Evolutionary conservation across 805 yeast species (phyloP).

Genomic region (Saccharomyces mikatae): DNA sequence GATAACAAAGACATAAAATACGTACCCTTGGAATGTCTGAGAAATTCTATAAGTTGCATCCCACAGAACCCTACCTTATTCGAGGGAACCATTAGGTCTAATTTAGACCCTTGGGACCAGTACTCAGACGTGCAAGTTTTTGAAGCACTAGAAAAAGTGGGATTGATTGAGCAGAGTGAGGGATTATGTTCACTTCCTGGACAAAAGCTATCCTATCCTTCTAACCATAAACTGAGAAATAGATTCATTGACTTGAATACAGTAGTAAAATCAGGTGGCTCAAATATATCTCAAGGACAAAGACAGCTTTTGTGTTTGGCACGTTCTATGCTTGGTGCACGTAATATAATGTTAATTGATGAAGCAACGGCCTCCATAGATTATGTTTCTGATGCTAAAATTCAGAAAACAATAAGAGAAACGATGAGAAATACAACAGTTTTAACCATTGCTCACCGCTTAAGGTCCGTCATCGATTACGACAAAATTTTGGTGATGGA

Average conservation of each 20-base stretch:
- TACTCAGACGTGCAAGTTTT: not conserved
- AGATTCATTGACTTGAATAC: slow-evolving; percentile 54
- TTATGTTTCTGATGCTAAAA: slow-evolving; percentile 65
- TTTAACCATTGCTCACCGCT: slow-evolving; percentile 72
- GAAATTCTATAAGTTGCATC: not conserved
- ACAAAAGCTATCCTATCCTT: not conserved
- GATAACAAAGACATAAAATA: slow-evolving; percentile 26
- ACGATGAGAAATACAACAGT: slow-evolving; percentile 61
- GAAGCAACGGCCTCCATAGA: slow-evolving; percentile 84
- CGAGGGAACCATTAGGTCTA: not conserved
- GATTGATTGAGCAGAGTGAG: not conserved
- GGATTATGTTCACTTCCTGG: not conserved
- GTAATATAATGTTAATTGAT: slow-evolving; percentile 63
- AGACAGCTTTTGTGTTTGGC: slow-evolving; percentile 71
- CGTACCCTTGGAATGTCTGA: not conserved
- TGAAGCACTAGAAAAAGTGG: not conserved
- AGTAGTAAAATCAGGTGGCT: slow-evolving; percentile 59
- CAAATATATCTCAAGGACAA: slow-evolving; percentile 72
- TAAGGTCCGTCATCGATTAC: slow-evolving; percentile 69
- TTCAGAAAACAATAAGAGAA: slow-evolving; percentile 65
- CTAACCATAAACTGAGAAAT: slow-evolving; percentile 26
- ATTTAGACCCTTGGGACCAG: not conserved
- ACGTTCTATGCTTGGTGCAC: slow-evolving; percentile 54
- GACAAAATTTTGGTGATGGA: slow-evolving; percentile 73
- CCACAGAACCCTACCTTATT: not conserved